These are phyloP conservation scores for Pythium guiyangense DNA, from an alignment of 352 stramenopile species.

Conservation along the genomic window DNA sequence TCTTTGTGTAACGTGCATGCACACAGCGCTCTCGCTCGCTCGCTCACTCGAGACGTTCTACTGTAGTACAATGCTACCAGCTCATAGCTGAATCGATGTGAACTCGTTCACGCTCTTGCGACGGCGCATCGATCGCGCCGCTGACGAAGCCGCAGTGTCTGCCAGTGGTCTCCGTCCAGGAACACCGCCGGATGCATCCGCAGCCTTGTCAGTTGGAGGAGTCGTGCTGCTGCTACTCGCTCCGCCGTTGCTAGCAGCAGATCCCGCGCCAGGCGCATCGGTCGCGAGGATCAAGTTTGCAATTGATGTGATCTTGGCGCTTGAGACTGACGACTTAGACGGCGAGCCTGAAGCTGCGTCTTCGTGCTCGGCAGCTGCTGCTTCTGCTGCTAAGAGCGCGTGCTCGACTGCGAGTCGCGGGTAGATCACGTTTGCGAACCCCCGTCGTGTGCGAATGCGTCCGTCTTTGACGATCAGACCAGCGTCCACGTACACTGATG, in stretches of 20 bases:
- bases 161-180: slow-evolving; percentile 17
- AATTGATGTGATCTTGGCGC: slow-evolving; percentile 2
- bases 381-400: slow-evolving; percentile 4
- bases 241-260: neutral
- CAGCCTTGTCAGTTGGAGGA: neutral
- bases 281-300: slow-evolving; percentile 8
- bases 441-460: slow-evolving; percentile 39
- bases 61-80: neutral
- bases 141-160: slow-evolving; percentile 13
- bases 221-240: neutral
- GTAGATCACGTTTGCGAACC: slow-evolving; percentile 52
- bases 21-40: neutral
- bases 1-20: too few species aligned
- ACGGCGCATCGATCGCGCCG: slow-evolving; percentile 38
- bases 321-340: slow-evolving; percentile 3
- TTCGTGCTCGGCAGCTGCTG: slow-evolving; percentile 17
- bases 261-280: neutral
- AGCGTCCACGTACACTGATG: slow-evolving; percentile 49
- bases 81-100: slow-evolving; percentile 4
- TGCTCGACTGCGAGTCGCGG: slow-evolving; percentile 28
- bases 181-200: neutral
- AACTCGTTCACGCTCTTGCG: slow-evolving; percentile 55
- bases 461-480: slow-evolving; percentile 39
- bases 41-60: neutral
- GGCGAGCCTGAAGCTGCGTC: slow-evolving; percentile 3